A percentile compares a stretch with the other conserved stretches of the same genome.
These are phyloP conservation scores for Tylopilus sp. DNA, from an alignment of 768 basidiomycete species.

Conservation along the genomic window DNA sequence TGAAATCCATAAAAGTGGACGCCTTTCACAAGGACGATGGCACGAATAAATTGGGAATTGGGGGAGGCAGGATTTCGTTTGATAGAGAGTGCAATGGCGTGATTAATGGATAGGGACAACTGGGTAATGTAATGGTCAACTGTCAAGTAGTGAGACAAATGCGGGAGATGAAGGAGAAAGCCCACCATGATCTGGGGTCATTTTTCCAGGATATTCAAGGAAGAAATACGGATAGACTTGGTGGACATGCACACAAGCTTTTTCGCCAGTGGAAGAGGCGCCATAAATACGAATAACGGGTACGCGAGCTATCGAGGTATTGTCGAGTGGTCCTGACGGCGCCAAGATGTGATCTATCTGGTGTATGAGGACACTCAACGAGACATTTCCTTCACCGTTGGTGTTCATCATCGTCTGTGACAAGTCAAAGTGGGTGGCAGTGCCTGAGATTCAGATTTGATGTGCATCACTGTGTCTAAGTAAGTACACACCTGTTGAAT, in stretches of 20 bases:
- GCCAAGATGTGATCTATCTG: conserved; percentile 64
- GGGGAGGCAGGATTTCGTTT: conserved; percentile 63
- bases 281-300: conserved; percentile 90
- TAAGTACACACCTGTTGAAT: too few species aligned
- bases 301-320: conserved; percentile 54
- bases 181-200: conserved; percentile 64
- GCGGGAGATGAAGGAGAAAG: not conserved
- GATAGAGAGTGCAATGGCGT: conserved; percentile 79
- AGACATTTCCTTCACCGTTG: not conserved
- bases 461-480: too few species aligned
- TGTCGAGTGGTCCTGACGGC: conserved; percentile 56
- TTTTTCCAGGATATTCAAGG: conserved; percentile 59
- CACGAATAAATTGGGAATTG: conserved; percentile 63
- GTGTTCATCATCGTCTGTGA: not conserved
- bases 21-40: conserved; percentile 87
- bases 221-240: conserved; percentile 5
- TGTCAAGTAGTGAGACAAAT: conserved; percentile 27
- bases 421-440: not conserved
- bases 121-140: conserved; percentile 65
- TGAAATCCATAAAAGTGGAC: conserved; percentile 95
- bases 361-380: conserved; percentile 40
- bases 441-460: not conserved
- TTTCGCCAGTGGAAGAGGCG: conserved; percentile 68
- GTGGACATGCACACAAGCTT: conserved; percentile 76
- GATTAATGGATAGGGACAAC: conserved; percentile 74